These are phyloP conservation scores for Phalaenopsis aphrodite DNA, from an alignment of 106 monocot species.

Conservation along the genomic window DNA sequence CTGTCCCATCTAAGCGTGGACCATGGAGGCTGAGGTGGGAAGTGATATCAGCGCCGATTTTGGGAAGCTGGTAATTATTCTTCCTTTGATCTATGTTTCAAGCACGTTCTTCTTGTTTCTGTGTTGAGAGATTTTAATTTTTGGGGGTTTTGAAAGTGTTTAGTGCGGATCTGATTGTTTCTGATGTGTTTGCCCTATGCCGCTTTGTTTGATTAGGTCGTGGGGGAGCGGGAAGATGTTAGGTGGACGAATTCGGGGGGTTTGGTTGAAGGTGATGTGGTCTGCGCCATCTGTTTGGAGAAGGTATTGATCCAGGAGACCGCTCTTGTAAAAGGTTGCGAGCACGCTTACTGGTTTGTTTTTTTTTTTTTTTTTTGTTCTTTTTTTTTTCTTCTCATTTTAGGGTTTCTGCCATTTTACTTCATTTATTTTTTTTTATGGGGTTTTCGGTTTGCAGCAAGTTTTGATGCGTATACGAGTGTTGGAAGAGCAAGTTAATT, in stretches of 20 bases:
- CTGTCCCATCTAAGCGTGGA: not conserved
- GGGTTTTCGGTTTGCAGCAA: not conserved
- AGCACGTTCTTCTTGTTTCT: not conserved
- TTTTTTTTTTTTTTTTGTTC: too few species aligned
- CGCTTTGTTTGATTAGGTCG: not conserved
- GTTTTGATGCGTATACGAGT: not conserved
- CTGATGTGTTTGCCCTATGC: not conserved
- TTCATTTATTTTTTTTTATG: not conserved
- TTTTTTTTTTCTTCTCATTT: conserved; percentile 11
- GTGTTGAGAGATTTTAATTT: not conserved
- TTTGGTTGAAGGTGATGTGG: conserved; percentile 19
- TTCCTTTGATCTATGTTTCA: not conserved
- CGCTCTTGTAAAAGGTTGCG: conserved; percentile 80
- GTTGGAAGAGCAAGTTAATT: not conserved
- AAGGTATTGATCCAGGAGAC: conserved; percentile 56
- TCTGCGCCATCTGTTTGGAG: conserved; percentile 77
- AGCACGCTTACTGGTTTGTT: conserved; percentile 88
- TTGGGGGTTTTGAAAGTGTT: not conserved
- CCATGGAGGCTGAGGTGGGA: not conserved
- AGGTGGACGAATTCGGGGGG: not conserved
- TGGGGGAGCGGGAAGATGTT: not conserved
- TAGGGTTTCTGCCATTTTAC: not conserved
- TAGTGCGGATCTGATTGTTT: not conserved
- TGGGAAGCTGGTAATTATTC: not conserved
- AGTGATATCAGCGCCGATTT: not conserved